Conservation (phyloP, 148 eudicot genomes). For the Rhododendron vialii region DNA sequence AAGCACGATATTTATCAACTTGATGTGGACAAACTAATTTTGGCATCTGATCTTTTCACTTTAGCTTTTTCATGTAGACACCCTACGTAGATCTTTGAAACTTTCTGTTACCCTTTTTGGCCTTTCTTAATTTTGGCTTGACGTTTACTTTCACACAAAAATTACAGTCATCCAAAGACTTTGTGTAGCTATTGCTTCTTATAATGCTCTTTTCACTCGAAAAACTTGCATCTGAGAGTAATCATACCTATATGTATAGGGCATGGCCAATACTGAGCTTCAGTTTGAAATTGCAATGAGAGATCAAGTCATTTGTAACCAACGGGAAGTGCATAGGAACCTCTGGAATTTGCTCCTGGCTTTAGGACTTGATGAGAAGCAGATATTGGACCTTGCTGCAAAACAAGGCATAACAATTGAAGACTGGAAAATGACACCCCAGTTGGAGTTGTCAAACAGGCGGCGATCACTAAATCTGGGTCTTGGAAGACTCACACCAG, state of each 20-base stretch:
- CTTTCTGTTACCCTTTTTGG: neutral
- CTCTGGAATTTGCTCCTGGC: slow-evolving; percentile 61
- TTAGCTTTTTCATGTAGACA: neutral
- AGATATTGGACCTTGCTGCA: slow-evolving; percentile 46
- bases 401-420: slow-evolving; percentile 58
- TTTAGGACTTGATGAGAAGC: slow-evolving; percentile 54
- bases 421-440: slow-evolving; percentile 35
- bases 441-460: slow-evolving; percentile 19
- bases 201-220: neutral
- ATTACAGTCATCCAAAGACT: slow-evolving; percentile 1
- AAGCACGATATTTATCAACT: neutral
- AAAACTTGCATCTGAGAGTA: neutral
- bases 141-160: neutral
- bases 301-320: slow-evolving; percentile 72
- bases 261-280: slow-evolving; percentile 75
- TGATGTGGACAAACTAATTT: neutral
- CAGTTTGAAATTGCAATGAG: slow-evolving; percentile 85
- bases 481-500: slow-evolving; percentile 18
- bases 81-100: neutral
- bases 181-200: neutral
- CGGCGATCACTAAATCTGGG: slow-evolving; percentile 20
- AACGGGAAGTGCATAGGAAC: slow-evolving; percentile 59
- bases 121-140: neutral
- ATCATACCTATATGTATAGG: slow-evolving; percentile 28
- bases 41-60: neutral